Evolutionary conservation across 2,329 filamentous ascomycete genomes (phyloP).

Genomic region (Laburnicola sp.): DNA sequence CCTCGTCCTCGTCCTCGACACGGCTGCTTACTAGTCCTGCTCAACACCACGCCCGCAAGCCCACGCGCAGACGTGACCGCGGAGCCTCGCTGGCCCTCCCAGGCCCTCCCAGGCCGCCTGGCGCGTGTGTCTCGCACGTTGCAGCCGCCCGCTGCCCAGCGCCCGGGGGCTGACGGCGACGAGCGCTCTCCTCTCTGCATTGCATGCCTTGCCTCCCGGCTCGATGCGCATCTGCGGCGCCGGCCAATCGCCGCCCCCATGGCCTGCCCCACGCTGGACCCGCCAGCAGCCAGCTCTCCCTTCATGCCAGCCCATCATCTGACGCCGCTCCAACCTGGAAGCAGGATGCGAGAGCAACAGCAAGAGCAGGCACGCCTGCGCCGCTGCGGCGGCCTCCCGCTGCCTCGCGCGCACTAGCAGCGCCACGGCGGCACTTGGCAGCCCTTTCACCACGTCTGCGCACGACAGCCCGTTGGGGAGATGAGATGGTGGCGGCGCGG

Average conservation of each 20-base stretch:
- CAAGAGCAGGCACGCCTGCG: background rate
- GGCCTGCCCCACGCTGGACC: constrained; percentile 13
- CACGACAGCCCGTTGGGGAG: constrained; percentile 44
- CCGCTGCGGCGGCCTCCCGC: constrained; percentile 27
- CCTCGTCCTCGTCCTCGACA: too few relatives aligned
- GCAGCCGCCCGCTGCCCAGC: constrained; percentile 29
- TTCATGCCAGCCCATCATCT: constrained; percentile 37
- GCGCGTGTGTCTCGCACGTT: constrained; percentile 45
- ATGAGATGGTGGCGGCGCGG: constrained; percentile 43
- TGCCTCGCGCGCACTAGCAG: constrained; percentile 29
- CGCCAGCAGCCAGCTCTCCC: constrained; percentile 26
- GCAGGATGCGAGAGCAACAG: constrained; percentile 25
- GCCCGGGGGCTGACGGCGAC: constrained; percentile 28
- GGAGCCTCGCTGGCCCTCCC: constrained; percentile 8
- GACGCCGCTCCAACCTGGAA: constrained; percentile 28
- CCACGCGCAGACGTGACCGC: constrained; percentile 38
- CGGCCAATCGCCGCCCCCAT: constrained; percentile 23
- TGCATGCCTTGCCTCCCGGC: constrained; percentile 39
- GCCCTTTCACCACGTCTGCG: constrained; percentile 30
- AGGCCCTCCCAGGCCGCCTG: constrained; percentile 23
- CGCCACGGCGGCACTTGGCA: constrained; percentile 30
- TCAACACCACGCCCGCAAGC: constrained; percentile 13
- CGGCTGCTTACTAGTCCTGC: background rate
- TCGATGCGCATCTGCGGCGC: constrained; percentile 18
- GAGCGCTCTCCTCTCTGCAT: constrained; percentile 24